Evolutionary conservation across 805 yeast species (phyloP).

Genomic region (Starmerella bombicola): DNA sequence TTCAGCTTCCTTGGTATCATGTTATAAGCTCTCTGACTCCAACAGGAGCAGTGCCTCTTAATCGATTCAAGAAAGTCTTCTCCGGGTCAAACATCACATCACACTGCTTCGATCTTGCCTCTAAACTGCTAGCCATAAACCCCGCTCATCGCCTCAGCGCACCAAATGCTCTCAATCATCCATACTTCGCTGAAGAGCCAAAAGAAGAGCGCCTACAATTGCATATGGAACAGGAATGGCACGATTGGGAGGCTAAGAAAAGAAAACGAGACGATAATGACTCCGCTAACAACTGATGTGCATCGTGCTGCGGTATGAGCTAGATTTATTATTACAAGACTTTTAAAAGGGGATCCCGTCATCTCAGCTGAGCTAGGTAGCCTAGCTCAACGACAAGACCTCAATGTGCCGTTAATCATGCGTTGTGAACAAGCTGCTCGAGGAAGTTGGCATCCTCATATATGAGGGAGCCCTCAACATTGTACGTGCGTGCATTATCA

Average conservation of each 20-base stretch:
- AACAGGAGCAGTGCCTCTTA: constrained; percentile 11
- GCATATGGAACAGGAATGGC: constrained; percentile 73
- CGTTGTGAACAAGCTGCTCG: constrained; percentile 11
- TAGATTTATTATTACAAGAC: too few species aligned
- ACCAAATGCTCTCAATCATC: constrained; percentile 51
- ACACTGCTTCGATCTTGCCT: constrained; percentile 48
- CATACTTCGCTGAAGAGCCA: constrained; percentile 63
- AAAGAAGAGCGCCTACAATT: constrained; percentile 48
- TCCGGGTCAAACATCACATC: constrained; percentile 32
- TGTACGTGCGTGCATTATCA: constrained; percentile 53
- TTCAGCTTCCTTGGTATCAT: constrained; percentile 83
- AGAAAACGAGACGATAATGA: constrained; percentile 31
- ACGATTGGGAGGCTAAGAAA: constrained; percentile 87
- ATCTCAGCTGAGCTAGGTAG: too few species aligned
- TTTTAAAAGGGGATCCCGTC: too few species aligned
- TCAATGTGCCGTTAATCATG: too few species aligned
- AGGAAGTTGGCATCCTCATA: constrained; percentile 41
- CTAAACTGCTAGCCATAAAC: constrained; percentile 48
- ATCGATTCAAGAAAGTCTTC: constrained; percentile 35
- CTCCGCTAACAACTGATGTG: too few species aligned
- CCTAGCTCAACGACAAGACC: too few species aligned
- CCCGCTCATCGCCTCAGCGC: constrained; percentile 62
- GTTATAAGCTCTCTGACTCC: constrained; percentile 48
- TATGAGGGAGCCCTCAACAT: constrained; percentile 55
- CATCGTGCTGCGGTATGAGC: too few species aligned